Evolutionary conservation across 164 flowering plant species (phyloP).

Genomic region (Platanus orientalis): DNA sequence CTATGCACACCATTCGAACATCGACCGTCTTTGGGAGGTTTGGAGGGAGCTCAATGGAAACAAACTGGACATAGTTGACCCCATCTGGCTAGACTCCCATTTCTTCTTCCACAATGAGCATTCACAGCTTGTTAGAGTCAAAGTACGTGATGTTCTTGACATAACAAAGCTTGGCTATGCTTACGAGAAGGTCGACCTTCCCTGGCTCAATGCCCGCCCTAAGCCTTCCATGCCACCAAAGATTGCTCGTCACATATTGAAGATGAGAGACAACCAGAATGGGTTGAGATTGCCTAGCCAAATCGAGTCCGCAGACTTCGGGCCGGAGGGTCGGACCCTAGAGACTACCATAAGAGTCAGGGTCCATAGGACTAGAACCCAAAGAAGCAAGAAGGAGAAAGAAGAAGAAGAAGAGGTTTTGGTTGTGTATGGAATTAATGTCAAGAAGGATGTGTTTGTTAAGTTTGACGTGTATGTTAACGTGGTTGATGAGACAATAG

Average conservation of each 20-base stretch:
- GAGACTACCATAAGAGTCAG: constrained; percentile 12
- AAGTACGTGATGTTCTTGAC: constrained; percentile 19
- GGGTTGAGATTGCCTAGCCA: not conserved
- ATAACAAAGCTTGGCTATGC: constrained; percentile 20
- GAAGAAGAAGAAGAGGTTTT: constrained; percentile 32
- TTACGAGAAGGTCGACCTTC: constrained; percentile 14
- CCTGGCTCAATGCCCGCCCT: constrained; percentile 28
- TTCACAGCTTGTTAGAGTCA: constrained; percentile 18
- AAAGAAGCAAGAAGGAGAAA: constrained; percentile 22
- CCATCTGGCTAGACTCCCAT: constrained; percentile 23
- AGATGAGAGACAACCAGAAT: constrained; percentile 7
- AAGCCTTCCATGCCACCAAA: constrained; percentile 23
- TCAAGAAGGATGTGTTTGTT: constrained; percentile 7
- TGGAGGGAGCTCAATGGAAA: constrained; percentile 10
- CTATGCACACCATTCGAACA: too few relatives aligned
- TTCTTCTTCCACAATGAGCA: constrained; percentile 27
- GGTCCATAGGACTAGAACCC: constrained; percentile 13
- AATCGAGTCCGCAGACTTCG: constrained; percentile 5
- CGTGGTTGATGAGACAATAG: constrained; percentile 20
- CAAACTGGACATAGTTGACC: constrained; percentile 12
- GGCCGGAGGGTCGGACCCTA: constrained; percentile 14
- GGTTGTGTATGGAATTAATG: constrained; percentile 22
- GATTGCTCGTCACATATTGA: constrained; percentile 21
- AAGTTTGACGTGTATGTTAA: constrained; percentile 43
- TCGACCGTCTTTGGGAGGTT: too few relatives aligned